A percentile compares a stretch with the other conserved stretches of the same genome.
Conservation (phyloP, 2,329 filamentous ascomycete species). For the Amauroascus verrucosus region DNA sequence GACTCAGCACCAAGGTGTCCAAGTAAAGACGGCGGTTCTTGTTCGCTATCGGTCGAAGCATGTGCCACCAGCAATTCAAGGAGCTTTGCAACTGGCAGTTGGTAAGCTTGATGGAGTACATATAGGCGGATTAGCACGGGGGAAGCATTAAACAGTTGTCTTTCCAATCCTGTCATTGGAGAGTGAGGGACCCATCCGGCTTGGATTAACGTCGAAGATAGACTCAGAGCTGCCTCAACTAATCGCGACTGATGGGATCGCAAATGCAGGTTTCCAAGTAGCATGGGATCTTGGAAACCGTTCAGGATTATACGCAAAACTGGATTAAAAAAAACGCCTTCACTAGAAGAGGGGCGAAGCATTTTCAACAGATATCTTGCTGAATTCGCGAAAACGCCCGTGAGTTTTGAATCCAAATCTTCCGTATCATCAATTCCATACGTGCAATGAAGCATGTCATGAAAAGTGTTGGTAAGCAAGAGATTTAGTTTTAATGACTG, state of each 20-base stretch:
- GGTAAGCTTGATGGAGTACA: slow-evolving; percentile 57
- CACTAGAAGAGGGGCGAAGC: slow-evolving; percentile 60
- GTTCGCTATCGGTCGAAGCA: slow-evolving; percentile 50
- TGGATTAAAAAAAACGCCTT: slow-evolving; percentile 65
- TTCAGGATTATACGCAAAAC: slow-evolving; percentile 60
- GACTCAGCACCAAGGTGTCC: slow-evolving; percentile 75
- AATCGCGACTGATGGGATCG: slow-evolving; percentile 50
- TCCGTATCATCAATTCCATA: slow-evolving; percentile 61
- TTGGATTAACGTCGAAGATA: slow-evolving; percentile 61
- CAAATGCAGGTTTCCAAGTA: slow-evolving; percentile 52
- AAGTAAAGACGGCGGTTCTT: slow-evolving; percentile 87
- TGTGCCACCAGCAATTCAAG: slow-evolving; percentile 63
- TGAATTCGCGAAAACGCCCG: slow-evolving; percentile 57
- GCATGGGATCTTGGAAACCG: slow-evolving; percentile 49
- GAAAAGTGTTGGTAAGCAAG: slow-evolving; percentile 58
- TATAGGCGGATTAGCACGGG: slow-evolving; percentile 68
- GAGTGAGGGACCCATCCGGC: slow-evolving; percentile 55
- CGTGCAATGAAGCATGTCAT: slow-evolving; percentile 59
- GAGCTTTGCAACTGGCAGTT: slow-evolving; percentile 55
- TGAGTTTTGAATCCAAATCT: slow-evolving; percentile 42
- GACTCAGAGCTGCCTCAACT: slow-evolving; percentile 52
- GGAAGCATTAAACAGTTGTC: slow-evolving; percentile 69
- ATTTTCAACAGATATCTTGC: slow-evolving; percentile 67
- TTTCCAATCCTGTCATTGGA: slow-evolving; percentile 58
- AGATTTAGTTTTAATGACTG: slow-evolving; percentile 61